Percentiles rank a stretch among this genome's conserved stretches.
phyloP scores from a whole-genome alignment of 257 asterid species.

The Solanum bulbocastanum region DNA sequence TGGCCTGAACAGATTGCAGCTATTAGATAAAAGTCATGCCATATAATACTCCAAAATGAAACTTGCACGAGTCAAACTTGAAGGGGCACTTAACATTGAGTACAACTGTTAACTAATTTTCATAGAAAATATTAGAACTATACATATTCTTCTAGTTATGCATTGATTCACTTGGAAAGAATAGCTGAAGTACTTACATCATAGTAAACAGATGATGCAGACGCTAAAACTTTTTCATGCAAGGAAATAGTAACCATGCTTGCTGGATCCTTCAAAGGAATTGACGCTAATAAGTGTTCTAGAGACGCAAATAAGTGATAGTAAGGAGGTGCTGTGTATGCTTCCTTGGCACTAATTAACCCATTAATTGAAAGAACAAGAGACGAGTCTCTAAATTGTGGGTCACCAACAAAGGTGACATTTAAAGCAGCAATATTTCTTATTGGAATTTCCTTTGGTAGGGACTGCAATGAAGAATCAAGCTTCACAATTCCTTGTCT shows the following conservation, averaged over 20 bases:
- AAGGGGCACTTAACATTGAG: not conserved
- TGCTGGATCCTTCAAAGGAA: slow-evolving; percentile 32
- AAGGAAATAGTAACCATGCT: slow-evolving; percentile 60
- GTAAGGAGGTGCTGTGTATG: slow-evolving; percentile 14
- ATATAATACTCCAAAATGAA: not conserved
- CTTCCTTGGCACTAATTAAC: slow-evolving; percentile 38
- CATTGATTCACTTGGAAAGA: not conserved
- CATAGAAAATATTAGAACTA: not conserved
- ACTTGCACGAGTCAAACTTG: not conserved
- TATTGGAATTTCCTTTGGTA: slow-evolving; percentile 70
- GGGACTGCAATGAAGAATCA: slow-evolving; percentile 52
- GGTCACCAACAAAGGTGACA: slow-evolving; percentile 60
- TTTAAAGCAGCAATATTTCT: slow-evolving; percentile 50
- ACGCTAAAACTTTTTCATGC: slow-evolving; percentile 66
- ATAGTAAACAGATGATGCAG: slow-evolving; percentile 66
- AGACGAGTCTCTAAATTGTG: slow-evolving; percentile 41
- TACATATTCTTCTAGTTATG: not conserved
- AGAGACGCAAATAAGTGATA: slow-evolving; percentile 16
- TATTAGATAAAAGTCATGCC: not conserved
- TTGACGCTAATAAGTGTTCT: slow-evolving; percentile 16
- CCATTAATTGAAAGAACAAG: slow-evolving; percentile 64
- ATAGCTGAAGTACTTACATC: slow-evolving; percentile 35
- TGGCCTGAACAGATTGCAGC: slow-evolving; percentile 40
- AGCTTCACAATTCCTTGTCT: slow-evolving; percentile 39
- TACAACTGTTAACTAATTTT: not conserved